Base-by-base conservation (phyloP, 2,329 filamentous ascomycete genomes). In the Hypoxylon sp. region DNA sequence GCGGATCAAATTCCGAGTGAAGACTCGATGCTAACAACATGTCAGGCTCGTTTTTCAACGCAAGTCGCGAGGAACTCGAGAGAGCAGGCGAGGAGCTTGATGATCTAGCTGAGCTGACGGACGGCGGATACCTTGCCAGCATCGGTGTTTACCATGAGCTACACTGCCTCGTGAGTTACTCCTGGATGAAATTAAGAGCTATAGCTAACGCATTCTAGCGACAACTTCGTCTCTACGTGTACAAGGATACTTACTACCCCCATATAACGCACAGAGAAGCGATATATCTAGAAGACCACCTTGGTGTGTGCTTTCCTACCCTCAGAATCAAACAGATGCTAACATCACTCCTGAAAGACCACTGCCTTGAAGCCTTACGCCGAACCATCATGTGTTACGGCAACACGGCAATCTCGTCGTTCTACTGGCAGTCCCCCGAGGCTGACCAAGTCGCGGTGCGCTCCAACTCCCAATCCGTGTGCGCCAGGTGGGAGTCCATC, bases 71-170 rank as follows among this genome's bases (percentile, higher is more conserved):
- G 22, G 64, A 67, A 19, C 20, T 67, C 1, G 11, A 22, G 15
- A 57, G 32, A 10, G 53, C 60, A 6, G 64, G 60, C 17, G 64
- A 67, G 28, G 43, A 46, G 10, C 26, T 64, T 13, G 44, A 61
- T 5, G 19, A 54, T 22, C 26, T 59, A 8, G 47, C 57, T 13
- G 56, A 60, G 39, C 34, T 67, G n/a, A 61, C 48, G 3, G 53
- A 49, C 1, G 60, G 64, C 22, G 64, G 64, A 20, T 64, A 60
- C 41, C 24, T 47, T 7, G 60, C 60, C 37, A 56, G 47, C 15
- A 26, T 67, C 15, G 54, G 56, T 17, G 64, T 64, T 2, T 67
- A 64, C 22, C 64, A 67, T 26, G 64, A 67, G 43, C 64, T 67
- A 39, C 64, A 67, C 44, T 67, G 64, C 48, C 10, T 67, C 6